phyloP scores from a whole-genome alignment of 148 eudicot species.

The Rheum nobile region DNA sequence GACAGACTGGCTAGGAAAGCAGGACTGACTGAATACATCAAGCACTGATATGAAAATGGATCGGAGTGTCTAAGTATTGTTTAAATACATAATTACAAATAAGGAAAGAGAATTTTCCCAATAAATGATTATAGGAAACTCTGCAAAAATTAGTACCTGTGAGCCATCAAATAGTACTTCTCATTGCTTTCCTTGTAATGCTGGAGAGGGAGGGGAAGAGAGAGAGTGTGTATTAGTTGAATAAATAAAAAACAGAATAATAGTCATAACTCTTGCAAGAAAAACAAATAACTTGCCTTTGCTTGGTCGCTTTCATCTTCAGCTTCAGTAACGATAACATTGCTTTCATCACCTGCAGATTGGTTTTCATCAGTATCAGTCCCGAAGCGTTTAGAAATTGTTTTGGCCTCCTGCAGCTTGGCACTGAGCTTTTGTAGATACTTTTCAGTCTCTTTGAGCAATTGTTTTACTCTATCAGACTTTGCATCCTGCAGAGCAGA shows the following conservation, averaged over 20 bases:
- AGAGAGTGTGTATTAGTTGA: slow-evolving; percentile 2
- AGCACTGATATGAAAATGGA: background rate
- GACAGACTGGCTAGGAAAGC: background rate
- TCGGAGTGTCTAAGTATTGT: background rate
- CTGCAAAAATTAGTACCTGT: slow-evolving; percentile 42
- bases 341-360: slow-evolving; percentile 33
- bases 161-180: slow-evolving; percentile 95
- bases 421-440: slow-evolving; percentile 91
- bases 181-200: slow-evolving; percentile 98
- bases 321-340: slow-evolving; percentile 39
- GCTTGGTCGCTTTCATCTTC: slow-evolving; percentile 96
- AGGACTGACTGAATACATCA: background rate
- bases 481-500: slow-evolving; percentile 63
- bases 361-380: slow-evolving; percentile 55
- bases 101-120: background rate
- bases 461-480: slow-evolving; percentile 88
- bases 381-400: slow-evolving; percentile 35
- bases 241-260: background rate
- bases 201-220: slow-evolving; percentile 25
- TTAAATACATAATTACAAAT: background rate
- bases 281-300: slow-evolving; percentile 39
- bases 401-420: slow-evolving; percentile 74
- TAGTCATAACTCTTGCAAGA: background rate
- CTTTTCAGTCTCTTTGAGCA: slow-evolving; percentile 92
- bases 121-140: background rate